Evolutionary conservation across 2,329 filamentous ascomycete genomes (phyloP).

Genomic region (Berkeleyomyces basicola): DNA sequence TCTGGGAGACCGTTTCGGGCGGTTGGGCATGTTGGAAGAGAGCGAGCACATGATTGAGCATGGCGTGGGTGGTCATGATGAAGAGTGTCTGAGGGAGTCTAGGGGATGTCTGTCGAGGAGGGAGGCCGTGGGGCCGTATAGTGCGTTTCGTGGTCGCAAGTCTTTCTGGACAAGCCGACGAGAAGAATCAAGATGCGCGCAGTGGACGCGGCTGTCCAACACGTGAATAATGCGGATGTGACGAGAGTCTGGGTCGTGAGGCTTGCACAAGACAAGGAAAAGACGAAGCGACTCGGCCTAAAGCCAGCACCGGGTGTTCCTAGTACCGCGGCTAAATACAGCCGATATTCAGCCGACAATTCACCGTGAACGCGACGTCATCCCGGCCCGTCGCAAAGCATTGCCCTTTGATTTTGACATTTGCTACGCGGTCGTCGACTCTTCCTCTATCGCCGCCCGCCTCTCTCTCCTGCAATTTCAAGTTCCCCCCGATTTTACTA

Average conservation of each 20-base stretch:
- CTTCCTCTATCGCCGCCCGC: constrained; percentile 9
- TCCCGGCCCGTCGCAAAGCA: not conserved
- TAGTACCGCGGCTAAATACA: not conserved
- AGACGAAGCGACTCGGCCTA: not conserved
- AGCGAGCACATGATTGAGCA: constrained; percentile 50
- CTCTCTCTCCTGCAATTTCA: no score
- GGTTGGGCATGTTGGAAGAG: constrained; percentile 38
- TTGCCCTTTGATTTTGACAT: not conserved
- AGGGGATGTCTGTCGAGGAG: not conserved
- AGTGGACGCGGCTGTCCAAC: not conserved
- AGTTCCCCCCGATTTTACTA: not conserved
- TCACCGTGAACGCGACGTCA: not conserved
- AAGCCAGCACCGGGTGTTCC: not conserved
- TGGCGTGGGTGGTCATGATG: constrained; percentile 45
- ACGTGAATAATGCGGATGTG: not conserved
- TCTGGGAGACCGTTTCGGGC: constrained; percentile 34
- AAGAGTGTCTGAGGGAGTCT: not conserved
- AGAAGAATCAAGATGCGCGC: not conserved
- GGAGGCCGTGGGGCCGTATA: no score
- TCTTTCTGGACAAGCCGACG: no score
- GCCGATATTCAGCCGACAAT: not conserved
- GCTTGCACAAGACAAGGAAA: not conserved
- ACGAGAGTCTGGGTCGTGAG: not conserved
- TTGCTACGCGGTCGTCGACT: constrained; percentile 16
- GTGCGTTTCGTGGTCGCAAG: no score